Evolutionary conservation across 768 basidiomycete genomes (phyloP), one percentile per base, ranked within the genome.

Genomic region (Candolleomyces aberdarensis): DNA sequence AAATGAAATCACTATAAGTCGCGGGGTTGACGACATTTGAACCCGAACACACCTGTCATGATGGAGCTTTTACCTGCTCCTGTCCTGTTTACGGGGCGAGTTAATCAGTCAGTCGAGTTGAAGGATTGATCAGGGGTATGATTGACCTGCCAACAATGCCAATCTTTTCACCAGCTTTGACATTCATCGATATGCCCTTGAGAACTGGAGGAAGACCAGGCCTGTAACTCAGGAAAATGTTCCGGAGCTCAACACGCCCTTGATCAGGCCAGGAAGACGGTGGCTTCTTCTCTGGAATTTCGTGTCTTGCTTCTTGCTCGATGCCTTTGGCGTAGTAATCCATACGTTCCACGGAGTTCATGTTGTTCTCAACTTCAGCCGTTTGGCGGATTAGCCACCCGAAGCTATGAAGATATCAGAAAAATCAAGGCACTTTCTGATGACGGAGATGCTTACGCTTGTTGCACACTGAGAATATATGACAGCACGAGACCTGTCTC

Each of bases 21-120:
- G 36, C 36, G 36, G 50, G 43, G 22, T 8, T n/a, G 39, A 55
- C 58, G 52, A 46, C 19, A 17, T 20, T 11, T 20, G 44, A 46
- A 46, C 6, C 15, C 20, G 43, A 41, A 61, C 69, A 75, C 48
- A 88, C 79, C 64, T 77, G 88, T 88, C 89, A 96, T 91, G 61
- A 98, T 89, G 1, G 91, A 91, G 17, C 89, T 91, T 74, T 96
- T 94, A 43, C 94, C 94, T 0, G 93, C 93, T 53, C 93, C 93
- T 17, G 93, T 94, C 66, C 85, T 83, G 62, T 50, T 48, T 48
- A 40, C 46, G 15, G 39, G 54, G 39, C 32, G 2, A 49, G 57
- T 49, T 41, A 53, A 40, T 47, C 6, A 49, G 32, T 41, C 54
- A 19, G 58, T 40, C 20, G 29, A 31, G 41, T 40, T 32, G 52